Conservation (phyloP, 176 grass and related monocot genomes). For the Aegilops sharonensis region DNA sequence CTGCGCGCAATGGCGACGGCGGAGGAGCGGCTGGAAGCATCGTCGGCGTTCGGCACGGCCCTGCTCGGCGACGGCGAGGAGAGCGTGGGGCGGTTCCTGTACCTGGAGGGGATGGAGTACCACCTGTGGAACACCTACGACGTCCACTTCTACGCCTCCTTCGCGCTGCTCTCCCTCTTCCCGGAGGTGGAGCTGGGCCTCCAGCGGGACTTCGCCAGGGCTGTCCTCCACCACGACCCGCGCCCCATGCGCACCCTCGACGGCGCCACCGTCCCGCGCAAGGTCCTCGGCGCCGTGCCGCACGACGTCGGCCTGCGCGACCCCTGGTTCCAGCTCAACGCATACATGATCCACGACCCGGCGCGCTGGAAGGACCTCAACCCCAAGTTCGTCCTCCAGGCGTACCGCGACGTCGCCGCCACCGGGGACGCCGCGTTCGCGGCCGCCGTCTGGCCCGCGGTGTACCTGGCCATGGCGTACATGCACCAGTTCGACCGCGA, state of each 20-base stretch:
- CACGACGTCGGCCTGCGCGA: constrained; percentile 61
- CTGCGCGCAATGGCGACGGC: constrained; percentile 42
- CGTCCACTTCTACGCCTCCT: constrained; percentile 23
- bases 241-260: constrained; percentile 33
- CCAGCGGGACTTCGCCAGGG: constrained; percentile 10
- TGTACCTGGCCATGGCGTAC: constrained; percentile 67
- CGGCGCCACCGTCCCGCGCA: constrained; percentile 27
- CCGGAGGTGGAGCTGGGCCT: background rate
- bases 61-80: constrained; percentile 24
- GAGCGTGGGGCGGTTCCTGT: constrained; percentile 6
- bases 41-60: constrained; percentile 36
- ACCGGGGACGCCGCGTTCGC: constrained; percentile 57
- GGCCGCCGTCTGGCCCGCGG: constrained; percentile 56
- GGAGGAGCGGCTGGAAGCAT: constrained; percentile 33
- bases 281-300: constrained; percentile 59
- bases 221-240: constrained; percentile 45
- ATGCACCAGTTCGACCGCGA: constrained; percentile 76
- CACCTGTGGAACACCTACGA: constrained; percentile 25
- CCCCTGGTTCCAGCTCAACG: constrained; percentile 70
- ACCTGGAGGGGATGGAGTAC: constrained; percentile 25
- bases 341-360: constrained; percentile 51
- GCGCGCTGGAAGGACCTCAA: constrained; percentile 75
- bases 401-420: constrained; percentile 44
- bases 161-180: constrained; percentile 12
- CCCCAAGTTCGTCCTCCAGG: constrained; percentile 65